phyloP scores from a whole-genome alignment of 2,329 filamentous ascomycete genomes.

The Aphanoascus verrucosus region DNA sequence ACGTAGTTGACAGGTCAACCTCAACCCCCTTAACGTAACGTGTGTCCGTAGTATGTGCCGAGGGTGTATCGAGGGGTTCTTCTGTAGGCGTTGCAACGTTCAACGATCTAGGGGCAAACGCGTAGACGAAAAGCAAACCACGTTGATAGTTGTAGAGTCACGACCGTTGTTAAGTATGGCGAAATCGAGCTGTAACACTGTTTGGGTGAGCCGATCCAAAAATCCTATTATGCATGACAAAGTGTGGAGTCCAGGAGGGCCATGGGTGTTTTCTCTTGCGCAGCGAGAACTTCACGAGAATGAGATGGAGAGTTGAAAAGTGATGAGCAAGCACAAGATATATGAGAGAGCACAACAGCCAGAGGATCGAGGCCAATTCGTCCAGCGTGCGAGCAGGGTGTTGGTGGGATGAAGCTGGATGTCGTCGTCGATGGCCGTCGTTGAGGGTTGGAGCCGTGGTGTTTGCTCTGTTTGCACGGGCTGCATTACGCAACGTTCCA shows the following conservation, averaged over 20 bases:
- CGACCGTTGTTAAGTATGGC: background rate
- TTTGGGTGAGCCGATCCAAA: slow-evolving; percentile 7
- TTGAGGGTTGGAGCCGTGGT: background rate
- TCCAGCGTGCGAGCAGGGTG: background rate
- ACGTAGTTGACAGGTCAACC: background rate
- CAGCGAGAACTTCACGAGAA: background rate
- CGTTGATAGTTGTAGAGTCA: background rate
- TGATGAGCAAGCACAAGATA: background rate
- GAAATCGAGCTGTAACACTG: slow-evolving; percentile 2
- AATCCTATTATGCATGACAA: slow-evolving; percentile 11
- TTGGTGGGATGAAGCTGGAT: slow-evolving; percentile 2
- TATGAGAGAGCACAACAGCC: background rate
- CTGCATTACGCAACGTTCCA: background rate
- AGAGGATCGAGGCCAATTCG: background rate
- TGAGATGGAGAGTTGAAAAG: background rate
- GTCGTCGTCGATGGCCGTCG: background rate
- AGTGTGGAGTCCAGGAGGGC: slow-evolving; percentile 1
- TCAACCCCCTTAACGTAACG: background rate
- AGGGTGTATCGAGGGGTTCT: background rate
- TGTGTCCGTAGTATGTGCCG: background rate
- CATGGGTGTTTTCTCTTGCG: background rate
- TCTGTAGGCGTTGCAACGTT: background rate
- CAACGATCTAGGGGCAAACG: background rate
- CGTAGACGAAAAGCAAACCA: background rate
- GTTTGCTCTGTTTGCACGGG: background rate